Base-by-base conservation (phyloP, 768 basidiomycete species). In the Suillus clintonianus region DNA sequence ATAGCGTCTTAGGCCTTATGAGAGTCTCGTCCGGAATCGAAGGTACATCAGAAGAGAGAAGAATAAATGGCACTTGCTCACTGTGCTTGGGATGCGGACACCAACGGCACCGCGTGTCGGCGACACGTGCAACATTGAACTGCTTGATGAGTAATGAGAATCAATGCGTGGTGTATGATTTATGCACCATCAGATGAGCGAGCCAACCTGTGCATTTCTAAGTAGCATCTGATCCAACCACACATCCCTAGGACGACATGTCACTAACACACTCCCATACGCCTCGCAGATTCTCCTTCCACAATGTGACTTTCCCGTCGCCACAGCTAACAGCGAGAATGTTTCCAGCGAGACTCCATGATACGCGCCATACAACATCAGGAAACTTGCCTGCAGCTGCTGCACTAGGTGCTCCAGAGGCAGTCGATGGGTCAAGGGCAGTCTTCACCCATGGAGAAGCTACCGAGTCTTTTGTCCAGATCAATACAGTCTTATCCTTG, bases 311-410 rank as follows among this genome's bases (percentile, higher is more conserved):
- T 78, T 97, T 98, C 14, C 97, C 97, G 72, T 99, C 97, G 11
- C 95, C 96, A 76, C 95, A 97, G 75, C 94, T 95, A 50, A 99
- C 97, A 0, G 96, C 96, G 53, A 99, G 83, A 59, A 99, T 85
- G 72, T 98, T 99, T 19, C 97, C 97, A 1, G 96, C 94, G 30
- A 98, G 84, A 67, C 94, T 96, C 97, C 97, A 99, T 51, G 92
- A 94, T 39, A 98, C 95, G n/a, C 96, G 86, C 97, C 97, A 99
- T 30, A 98, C 95, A 5, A 95, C 94, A 74, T 99, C 97, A 2
- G 94, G 93, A 80, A 99, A 99, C 74, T 91, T 95, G 27, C 92
- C 92, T 73, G 76, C 80, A 50, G 74, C 77, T 8, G 81, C 80
- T 9, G 83, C 71, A 10, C 80, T 77, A 53, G 82, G 79, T 4